Conservation (phyloP, 768 basidiomycete genomes). For the Asterophora lycoperdoides region DNA sequence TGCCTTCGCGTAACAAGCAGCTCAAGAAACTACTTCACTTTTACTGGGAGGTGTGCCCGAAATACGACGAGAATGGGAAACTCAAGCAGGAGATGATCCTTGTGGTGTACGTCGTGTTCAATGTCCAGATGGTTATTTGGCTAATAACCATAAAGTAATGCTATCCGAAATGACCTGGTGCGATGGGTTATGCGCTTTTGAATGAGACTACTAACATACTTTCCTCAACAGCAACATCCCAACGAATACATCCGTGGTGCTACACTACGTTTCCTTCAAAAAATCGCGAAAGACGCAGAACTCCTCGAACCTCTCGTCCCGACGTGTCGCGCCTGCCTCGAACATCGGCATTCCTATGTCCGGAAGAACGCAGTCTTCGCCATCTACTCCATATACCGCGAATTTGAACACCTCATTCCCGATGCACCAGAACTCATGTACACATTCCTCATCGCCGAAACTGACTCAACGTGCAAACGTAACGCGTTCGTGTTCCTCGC, state of each 20-base stretch:
- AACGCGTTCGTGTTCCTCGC: conserved; percentile 97
- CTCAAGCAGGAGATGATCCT: conserved; percentile 99
- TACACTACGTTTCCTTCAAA: conserved; percentile 94
- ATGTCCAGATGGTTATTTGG: background rate
- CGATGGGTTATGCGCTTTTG: background rate
- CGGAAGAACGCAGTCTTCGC: conserved; percentile 99
- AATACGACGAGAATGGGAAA: conserved; percentile 95
- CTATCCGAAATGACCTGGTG: conserved; percentile 95
- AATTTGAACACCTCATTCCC: conserved; percentile 92
- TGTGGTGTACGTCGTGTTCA: conserved; percentile 70
- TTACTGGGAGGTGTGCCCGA: conserved; percentile 98
- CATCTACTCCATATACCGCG: conserved; percentile 88
- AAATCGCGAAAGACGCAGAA: conserved; percentile 89
- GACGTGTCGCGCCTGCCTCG: conserved; percentile 87
- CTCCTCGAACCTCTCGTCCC: conserved; percentile 95
- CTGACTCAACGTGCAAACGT: conserved; percentile 92
- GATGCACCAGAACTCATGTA: conserved; percentile 95
- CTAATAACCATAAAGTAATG: conserved; percentile 58
- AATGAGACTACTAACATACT: background rate
- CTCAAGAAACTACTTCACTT: conserved; percentile 96
- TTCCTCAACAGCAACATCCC: conserved; percentile 79
- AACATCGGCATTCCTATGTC: conserved; percentile 97
- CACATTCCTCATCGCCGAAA: conserved; percentile 94
- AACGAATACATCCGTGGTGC: conserved; percentile 99
- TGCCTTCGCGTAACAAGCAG: conserved; percentile 93